Base-by-base conservation (phyloP, 2,329 filamentous ascomycete species). In the Trichoderma sp. region DNA sequence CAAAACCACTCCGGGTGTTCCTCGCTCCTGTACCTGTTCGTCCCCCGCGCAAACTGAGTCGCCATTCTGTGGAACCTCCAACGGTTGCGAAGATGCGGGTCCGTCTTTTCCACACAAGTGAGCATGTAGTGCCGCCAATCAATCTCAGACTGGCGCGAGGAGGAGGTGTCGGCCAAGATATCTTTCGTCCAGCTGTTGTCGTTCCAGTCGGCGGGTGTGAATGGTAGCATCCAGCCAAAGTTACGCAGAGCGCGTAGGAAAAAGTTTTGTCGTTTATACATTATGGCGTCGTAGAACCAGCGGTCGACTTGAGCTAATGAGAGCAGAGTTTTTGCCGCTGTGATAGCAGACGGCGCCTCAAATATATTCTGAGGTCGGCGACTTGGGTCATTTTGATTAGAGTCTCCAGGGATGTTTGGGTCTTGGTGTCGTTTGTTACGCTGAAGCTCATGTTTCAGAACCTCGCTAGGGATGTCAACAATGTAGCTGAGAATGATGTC, bases 161-260 rank as follows among this genome's bases (percentile, higher is more conserved):
- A 58, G 11, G 63, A 58, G 3, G 51, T 66, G 26, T 56, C 61
- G 34, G 61, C 26, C 4, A 55, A 26, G 7, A 32, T 7, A 4
- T 43, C 34, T 18, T 13, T 26, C 18, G 24, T 51, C 61, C 61
- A 55, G 30, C 30, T 43, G 24, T 65, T 65, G 11, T 65, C 61
- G 16, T 13, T 43, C 61, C 61, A 65, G 16, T 65, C 61, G 5
- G 61, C 61, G 24, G 61, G 61, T 26, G 61, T 65, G 13, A 65
- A 65, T 14, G 61, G 61, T n/a, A 56, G 10, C 61, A 65, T 65
- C 61, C 61, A 65, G 21, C 61, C 61, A 32, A 65, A 65, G 51
- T 65, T 65, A 24, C 61, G 61, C 24, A 65, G 26, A 6, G 61
- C 51, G 13, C 46, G 61, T 4, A 65, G 11, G 39, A 65, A 65